phyloP scores from a whole-genome alignment of 441 rosid genomes.

The Capsella rubella region DNA sequence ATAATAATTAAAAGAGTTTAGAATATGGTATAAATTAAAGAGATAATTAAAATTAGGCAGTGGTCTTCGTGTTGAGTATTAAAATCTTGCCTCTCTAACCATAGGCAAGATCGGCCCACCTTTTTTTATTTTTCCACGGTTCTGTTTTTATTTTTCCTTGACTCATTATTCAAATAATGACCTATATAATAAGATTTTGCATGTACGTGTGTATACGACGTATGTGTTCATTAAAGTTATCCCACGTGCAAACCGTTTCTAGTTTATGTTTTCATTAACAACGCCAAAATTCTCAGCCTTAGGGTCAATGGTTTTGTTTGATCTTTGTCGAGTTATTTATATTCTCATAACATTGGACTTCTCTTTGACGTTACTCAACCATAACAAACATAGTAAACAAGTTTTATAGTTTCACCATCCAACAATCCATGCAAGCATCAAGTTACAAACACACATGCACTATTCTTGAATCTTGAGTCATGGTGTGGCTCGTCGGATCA shows the following conservation, averaged over 20 bases:
- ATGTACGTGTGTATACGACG: conserved; percentile 25
- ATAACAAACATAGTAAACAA: not conserved
- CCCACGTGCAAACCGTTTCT: conserved; percentile 37
- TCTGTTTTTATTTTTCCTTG: not conserved
- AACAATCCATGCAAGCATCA: not conserved
- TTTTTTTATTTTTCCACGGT: conserved; percentile 27
- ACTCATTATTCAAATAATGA: conserved; percentile 22
- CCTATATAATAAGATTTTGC: not conserved
- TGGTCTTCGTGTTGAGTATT: conserved; percentile 35
- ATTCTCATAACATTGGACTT: not conserved
- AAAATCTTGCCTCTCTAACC: conserved; percentile 44
- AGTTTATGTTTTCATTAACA: not conserved
- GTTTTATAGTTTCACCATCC: not conserved
- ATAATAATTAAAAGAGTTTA: conserved; percentile 12
- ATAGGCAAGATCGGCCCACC: conserved; percentile 45
- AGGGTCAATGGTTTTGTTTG: not conserved
- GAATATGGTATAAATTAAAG: conserved; percentile 4
- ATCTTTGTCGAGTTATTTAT: too few relatives aligned
- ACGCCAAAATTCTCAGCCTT: not conserved
- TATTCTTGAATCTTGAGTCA: not conserved
- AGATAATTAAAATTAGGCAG: conserved; percentile 25
- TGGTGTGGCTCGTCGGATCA: not conserved
- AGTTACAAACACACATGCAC: not conserved
- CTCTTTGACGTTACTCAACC: not conserved
- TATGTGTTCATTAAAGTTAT: conserved; percentile 11